Conservation (phyloP, 2,329 filamentous ascomycete genomes). For the Hypoxylon sp. region DNA sequence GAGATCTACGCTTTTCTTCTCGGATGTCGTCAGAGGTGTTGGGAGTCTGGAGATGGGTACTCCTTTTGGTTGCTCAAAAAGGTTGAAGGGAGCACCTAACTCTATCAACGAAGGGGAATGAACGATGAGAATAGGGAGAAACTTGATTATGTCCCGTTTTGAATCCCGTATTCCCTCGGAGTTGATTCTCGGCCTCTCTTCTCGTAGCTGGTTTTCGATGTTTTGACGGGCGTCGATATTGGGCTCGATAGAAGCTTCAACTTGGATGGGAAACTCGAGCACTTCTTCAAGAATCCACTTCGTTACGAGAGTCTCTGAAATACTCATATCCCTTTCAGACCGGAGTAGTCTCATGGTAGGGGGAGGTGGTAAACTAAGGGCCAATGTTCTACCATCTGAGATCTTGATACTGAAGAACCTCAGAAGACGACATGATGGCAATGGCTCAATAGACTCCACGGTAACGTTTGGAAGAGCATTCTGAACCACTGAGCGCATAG, state of each 20-base stretch:
- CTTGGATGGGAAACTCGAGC: slow-evolving; percentile 18
- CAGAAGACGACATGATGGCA: slow-evolving; percentile 59
- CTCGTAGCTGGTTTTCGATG: slow-evolving; percentile 3
- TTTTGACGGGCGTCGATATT: slow-evolving; percentile 1
- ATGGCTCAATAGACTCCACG: slow-evolving; percentile 54
- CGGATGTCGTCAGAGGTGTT: slow-evolving; percentile 53
- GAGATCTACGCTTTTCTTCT: slow-evolving; percentile 60
- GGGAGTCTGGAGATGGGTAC: slow-evolving; percentile 57
- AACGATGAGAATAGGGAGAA: slow-evolving; percentile 60
- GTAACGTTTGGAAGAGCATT: slow-evolving; percentile 53
- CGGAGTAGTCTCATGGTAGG: slow-evolving; percentile 63
- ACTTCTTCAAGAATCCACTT: slow-evolving; percentile 58
- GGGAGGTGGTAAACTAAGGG: slow-evolving; percentile 62
- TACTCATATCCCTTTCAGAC: slow-evolving; percentile 62
- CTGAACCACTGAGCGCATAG: slow-evolving; percentile 57
- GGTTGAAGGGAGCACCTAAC: slow-evolving; percentile 59
- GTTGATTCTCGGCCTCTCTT: slow-evolving; percentile 1
- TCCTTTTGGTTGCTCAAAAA: slow-evolving; percentile 60
- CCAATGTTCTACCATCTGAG: slow-evolving; percentile 59
- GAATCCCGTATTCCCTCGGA: slow-evolving; percentile 27
- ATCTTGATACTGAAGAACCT: slow-evolving; percentile 61
- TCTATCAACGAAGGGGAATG: slow-evolving; percentile 55
- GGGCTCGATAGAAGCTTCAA: neutral
- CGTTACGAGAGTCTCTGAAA: slow-evolving; percentile 63
- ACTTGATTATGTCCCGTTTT: slow-evolving; percentile 49